A percentile compares a stretch with the other conserved stretches of the same genome.
These are phyloP conservation scores for Aspergillus diversus DNA, from an alignment of 495 filamentous ascomycete species.

Conservation along the genomic window DNA sequence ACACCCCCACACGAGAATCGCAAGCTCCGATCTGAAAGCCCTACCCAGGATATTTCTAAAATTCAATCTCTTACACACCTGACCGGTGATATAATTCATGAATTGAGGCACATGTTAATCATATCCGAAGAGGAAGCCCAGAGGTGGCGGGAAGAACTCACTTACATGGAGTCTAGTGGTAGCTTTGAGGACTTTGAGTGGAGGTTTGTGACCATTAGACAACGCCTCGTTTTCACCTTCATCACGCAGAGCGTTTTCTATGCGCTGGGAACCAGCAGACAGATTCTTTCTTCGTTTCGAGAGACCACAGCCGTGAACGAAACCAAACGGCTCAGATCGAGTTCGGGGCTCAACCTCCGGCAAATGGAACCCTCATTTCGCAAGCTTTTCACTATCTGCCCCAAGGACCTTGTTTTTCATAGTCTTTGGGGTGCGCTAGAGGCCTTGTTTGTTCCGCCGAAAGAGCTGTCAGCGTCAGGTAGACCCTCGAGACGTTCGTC, in stretches of 20 bases:
- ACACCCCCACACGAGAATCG: constrained; percentile 27
- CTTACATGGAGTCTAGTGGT: constrained; percentile 42
- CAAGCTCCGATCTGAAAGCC: constrained; percentile 23
- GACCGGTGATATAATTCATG: constrained; percentile 44
- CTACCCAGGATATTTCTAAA: constrained; percentile 19
- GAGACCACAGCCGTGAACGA: constrained; percentile 32
- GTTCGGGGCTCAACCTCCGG: constrained; percentile 34
- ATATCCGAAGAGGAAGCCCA: constrained; percentile 42
- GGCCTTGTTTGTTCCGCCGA: constrained; percentile 67
- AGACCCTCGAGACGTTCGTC: constrained; percentile 43
- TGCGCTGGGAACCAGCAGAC: constrained; percentile 66
- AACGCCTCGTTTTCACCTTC: constrained; percentile 56
- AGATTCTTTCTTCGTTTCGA: constrained; percentile 68
- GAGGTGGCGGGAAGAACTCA: constrained; percentile 45
- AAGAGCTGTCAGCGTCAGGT: constrained; percentile 48
- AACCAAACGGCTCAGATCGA: constrained; percentile 9
- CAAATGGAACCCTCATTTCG: constrained; percentile 39
- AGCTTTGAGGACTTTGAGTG: constrained; percentile 46
- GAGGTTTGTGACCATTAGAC: constrained; percentile 42
- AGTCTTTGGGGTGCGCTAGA: constrained; percentile 77
- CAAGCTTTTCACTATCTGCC: constrained; percentile 43
- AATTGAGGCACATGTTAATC: constrained; percentile 40
- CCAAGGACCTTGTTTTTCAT: constrained; percentile 64
- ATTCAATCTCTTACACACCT: constrained; percentile 51
- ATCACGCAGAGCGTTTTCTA: constrained; percentile 76